Base-by-base conservation (phyloP, 192 early-diverging fungal genomes). In the Backusella sp. region DNA sequence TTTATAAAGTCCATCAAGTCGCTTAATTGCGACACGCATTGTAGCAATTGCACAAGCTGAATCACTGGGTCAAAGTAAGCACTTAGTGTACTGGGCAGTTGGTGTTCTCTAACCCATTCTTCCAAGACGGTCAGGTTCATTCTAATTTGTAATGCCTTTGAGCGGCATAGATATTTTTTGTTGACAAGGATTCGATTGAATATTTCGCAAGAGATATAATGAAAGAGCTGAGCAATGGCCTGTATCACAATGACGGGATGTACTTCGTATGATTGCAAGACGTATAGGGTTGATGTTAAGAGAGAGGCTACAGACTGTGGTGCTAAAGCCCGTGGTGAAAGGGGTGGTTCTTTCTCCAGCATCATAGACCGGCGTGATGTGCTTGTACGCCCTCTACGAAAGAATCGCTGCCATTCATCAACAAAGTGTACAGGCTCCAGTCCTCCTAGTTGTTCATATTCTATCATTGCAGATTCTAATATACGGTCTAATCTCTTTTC, bases 161-260 rank as follows among this genome's bases (percentile, higher is more conserved):
- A 88, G 11, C 96, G 93, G 68, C 91, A 91, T 73, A 92, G 82
- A 68, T 91, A 86, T 71, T 95, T 92, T 52, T 89, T 91, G 53
- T 89, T 90, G 0, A 88, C 87, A 76, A 98, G 83, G 75, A 98
- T 92, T n/a, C 89, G 88, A 83, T 98, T 98, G 78, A 98, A 96
- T 44, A 94, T 78, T 80, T 92, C 92, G 67, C 88, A 87, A 39
- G 91, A 89, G 32, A 96, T 80, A 72, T 88, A 92, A 84, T 94
- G 90, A 77, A 96, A 89, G 34, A 96, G 71, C 82, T 97, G 94
- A 30, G 88, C 84, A 65, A 96, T 78, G 41, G 91, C 82, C 62
- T 94, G 91, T 77, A 91, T 86, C 32, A 90, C 82, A 68, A 97
- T 91, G 14, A 82, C 80, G 4, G 90, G 91, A 83, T 96, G 97